These are phyloP conservation scores for Xylaria scruposa DNA, from an alignment of 495 filamentous ascomycete genomes.

Conservation along the genomic window DNA sequence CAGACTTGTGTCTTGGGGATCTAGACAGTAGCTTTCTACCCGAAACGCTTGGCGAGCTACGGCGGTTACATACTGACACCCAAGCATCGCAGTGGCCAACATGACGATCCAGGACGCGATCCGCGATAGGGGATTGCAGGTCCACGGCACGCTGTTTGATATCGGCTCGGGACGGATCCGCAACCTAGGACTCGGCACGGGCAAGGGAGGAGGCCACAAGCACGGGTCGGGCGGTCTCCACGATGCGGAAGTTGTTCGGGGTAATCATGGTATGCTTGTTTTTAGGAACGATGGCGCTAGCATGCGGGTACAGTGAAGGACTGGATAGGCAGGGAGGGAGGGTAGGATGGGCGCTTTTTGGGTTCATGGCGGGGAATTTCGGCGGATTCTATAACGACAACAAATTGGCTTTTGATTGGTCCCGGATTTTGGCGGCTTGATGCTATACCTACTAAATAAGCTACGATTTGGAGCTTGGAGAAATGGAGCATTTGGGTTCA, in stretches of 20 bases:
- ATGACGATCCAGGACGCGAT: slow-evolving; percentile 68
- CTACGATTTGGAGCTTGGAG: slow-evolving; percentile 4
- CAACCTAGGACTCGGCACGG: slow-evolving; percentile 60
- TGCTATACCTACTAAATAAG: neutral
- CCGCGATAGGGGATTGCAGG: slow-evolving; percentile 69
- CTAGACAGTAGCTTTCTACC: neutral
- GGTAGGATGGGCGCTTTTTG: neutral
- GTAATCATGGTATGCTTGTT: slow-evolving; percentile 58
- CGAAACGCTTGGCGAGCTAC: neutral
- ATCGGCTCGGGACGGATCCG: slow-evolving; percentile 64
- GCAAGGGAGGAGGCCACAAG: slow-evolving; percentile 35
- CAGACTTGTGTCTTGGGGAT: neutral
- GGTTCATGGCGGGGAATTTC: neutral
- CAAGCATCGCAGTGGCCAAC: slow-evolving; percentile 53
- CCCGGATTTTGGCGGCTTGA: slow-evolving; percentile 3
- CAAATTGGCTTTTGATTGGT: slow-evolving; percentile 3
- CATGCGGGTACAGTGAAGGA: slow-evolving; percentile 30
- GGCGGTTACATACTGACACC: neutral
- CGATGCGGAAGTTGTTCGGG: slow-evolving; percentile 47
- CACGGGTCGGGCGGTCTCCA: slow-evolving; percentile 28
- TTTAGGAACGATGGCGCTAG: slow-evolving; percentile 49
- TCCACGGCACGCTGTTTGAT: slow-evolving; percentile 77
- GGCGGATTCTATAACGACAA: neutral
- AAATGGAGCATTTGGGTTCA: slow-evolving; percentile 3
- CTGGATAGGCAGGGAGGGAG: neutral